A percentile compares a stretch with the other conserved stretches of the same genome.
These are phyloP conservation scores for Dactylonectria estremocensis DNA, from an alignment of 2,329 filamentous ascomycete genomes.

Conservation along the genomic window DNA sequence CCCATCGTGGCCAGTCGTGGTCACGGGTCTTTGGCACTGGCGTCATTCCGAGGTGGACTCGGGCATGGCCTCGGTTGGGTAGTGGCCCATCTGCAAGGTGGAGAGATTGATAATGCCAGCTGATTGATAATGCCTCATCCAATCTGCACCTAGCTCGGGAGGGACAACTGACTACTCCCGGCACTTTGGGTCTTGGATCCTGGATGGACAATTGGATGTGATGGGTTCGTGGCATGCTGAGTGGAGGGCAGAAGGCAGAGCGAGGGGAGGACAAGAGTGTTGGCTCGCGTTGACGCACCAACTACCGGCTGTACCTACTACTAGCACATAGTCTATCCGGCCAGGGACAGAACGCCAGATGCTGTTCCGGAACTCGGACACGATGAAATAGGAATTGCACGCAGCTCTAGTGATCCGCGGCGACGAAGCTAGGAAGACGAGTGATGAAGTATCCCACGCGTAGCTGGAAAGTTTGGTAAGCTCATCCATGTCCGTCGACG, in stretches of 20 bases:
- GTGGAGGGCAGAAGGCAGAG: background rate
- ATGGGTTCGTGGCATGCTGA: slow-evolving; percentile 9
- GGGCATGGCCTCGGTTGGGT: slow-evolving; percentile 20
- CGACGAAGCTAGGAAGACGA: slow-evolving; percentile 2
- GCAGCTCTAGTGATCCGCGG: slow-evolving; percentile 17
- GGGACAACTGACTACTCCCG: slow-evolving; percentile 11
- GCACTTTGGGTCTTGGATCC: background rate
- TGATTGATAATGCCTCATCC: slow-evolving; percentile 48
- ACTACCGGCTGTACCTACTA: background rate
- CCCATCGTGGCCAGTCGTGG: slow-evolving; percentile 9
- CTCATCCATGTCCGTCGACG: background rate
- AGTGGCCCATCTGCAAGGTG: slow-evolving; percentile 29
- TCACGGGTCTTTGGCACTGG: slow-evolving; percentile 37
- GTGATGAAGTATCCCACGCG: background rate
- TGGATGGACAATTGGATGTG: slow-evolving; percentile 10
- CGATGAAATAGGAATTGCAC: background rate
- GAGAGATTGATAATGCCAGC: slow-evolving; percentile 45
- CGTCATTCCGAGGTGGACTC: slow-evolving; percentile 37
- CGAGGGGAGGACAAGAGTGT: background rate
- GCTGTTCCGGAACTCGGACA: background rate
- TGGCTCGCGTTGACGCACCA: slow-evolving; percentile 17
- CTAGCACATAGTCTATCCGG: background rate
- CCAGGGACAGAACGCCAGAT: background rate
- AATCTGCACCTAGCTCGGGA: slow-evolving; percentile 27
- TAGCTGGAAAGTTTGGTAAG: background rate